phyloP scores from a whole-genome alignment of 2,329 filamentous ascomycete genomes.

The Colletotrichum liaoningense region DNA sequence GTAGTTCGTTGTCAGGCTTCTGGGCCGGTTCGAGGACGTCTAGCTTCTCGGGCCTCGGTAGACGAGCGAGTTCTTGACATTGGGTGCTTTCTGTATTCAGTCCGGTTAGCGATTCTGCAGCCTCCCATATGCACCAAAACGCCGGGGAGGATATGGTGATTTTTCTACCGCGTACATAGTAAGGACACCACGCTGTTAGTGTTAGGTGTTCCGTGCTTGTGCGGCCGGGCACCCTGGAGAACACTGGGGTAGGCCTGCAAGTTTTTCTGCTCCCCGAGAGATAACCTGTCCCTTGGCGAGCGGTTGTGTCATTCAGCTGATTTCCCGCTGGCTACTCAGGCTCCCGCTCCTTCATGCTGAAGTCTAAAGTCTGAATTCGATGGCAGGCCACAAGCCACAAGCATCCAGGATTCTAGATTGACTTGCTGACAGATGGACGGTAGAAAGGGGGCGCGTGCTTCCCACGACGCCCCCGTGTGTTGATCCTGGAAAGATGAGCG shows the following conservation, averaged over 20 bases:
- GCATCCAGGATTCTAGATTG: neutral
- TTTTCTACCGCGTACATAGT: neutral
- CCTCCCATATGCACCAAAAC: neutral
- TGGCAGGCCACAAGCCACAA: neutral
- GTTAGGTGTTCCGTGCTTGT: constrained; percentile 1
- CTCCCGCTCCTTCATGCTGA: neutral
- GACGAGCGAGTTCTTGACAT: neutral
- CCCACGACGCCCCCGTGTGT: neutral
- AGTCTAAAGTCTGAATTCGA: neutral
- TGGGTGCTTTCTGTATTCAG: neutral
- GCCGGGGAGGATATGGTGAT: constrained; percentile 9
- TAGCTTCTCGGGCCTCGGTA: neutral
- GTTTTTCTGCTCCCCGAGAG: constrained; percentile 17
- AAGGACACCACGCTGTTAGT: neutral
- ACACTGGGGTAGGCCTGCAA: constrained; percentile 31
- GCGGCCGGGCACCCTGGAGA: constrained; percentile 15
- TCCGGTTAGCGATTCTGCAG: neutral
- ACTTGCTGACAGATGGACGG: neutral
- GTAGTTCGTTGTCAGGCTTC: neutral
- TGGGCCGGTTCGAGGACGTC: neutral
- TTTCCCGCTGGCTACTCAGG: constrained; percentile 16
- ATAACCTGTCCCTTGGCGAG: constrained; percentile 28
- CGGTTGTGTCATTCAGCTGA: constrained; percentile 22
- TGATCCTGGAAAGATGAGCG: neutral
- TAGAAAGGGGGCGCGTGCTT: neutral